Percentiles rank a stretch among this genome's conserved stretches.
phyloP scores from a whole-genome alignment of 1,139 yeast species.

The Meyerozyma elateridarum region DNA sequence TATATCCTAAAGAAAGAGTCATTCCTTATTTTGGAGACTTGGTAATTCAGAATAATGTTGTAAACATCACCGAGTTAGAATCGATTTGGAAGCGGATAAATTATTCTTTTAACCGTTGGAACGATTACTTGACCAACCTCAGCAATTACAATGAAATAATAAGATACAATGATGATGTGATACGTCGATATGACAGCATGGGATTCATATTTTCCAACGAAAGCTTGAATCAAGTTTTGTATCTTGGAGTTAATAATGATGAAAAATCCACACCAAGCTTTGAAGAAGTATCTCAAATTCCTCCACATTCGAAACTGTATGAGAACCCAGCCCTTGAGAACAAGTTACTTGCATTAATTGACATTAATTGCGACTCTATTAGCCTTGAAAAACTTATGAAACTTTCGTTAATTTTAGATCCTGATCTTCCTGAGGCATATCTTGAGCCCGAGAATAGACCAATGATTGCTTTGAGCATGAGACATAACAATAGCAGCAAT shows the following conservation, averaged over 20 bases:
- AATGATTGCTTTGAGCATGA: neutral
- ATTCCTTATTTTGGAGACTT: slow-evolving; percentile 92
- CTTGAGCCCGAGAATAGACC: slow-evolving; percentile 14
- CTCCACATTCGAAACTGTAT: slow-evolving; percentile 8
- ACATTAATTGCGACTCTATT: slow-evolving; percentile 36
- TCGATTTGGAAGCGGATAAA: slow-evolving; percentile 63
- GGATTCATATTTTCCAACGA: slow-evolving; percentile 46
- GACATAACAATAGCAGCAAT: neutral
- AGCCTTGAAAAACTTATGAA: slow-evolving; percentile 38
- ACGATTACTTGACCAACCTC: slow-evolving; percentile 50
- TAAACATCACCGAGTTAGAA: slow-evolving; percentile 55
- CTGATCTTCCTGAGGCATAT: slow-evolving; percentile 39
- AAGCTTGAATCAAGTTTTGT: slow-evolving; percentile 41
- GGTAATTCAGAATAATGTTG: slow-evolving; percentile 27
- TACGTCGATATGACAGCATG: slow-evolving; percentile 40
- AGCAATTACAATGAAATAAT: slow-evolving; percentile 35
- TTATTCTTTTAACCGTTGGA: slow-evolving; percentile 80
- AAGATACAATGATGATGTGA: slow-evolving; percentile 40
- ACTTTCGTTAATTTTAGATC: slow-evolving; percentile 34
- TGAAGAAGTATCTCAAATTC: slow-evolving; percentile 6
- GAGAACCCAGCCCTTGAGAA: slow-evolving; percentile 16
- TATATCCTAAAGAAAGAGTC: slow-evolving; percentile 71
- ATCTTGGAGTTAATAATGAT: slow-evolving; percentile 35
- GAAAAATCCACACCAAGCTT: slow-evolving; percentile 17
- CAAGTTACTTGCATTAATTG: slow-evolving; percentile 32